Evolutionary conservation across 1,284 basidiomycete genomes (phyloP), one percentile per base, ranked within the genome.

Genomic region (Sanguinoderma infundibulare): DNA sequence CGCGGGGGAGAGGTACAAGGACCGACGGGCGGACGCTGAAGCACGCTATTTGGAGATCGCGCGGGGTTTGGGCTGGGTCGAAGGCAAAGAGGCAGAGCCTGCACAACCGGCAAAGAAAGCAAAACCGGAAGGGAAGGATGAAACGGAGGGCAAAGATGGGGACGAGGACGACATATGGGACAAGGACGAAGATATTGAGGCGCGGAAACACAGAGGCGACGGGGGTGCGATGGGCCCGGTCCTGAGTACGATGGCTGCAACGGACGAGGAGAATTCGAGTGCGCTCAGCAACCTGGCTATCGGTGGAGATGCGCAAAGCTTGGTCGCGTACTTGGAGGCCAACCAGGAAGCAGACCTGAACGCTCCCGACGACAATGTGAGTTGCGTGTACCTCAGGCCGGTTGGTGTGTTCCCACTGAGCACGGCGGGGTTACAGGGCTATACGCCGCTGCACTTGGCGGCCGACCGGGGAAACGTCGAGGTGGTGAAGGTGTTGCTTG

Each of bases 371-470:
- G 82, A 90, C 77, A 91, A 85, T 77, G 94, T 95, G 73, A 73
- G 85, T 77, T 53, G 30, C 61, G n/a, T n/a, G n/a, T n/a, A 20
- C 36, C 46, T 22, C 12, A 34, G 30, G 17, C 53, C 62, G 42
- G 14, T 22, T 24, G 22, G 3, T n/a, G 8, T 40, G 15, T 30
- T 22, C 14, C 42, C 24, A 6, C 5, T 52, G 39, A 59, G 40
- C 26, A 52, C n/a, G n/a, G 57, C 22, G 17, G n/a, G 17, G 28
- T 53, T 65, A 3, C 71, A 96, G 92, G 94, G 92, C 35, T 95
- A 92, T 72, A 92, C 94, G 0, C 83, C 94, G 14, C 74, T 97
- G 26, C 95, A 97, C 70, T 81, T 96, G 0, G 94, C 95, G 1
- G 86, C 87, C 20, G 95, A 97, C 71, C 81, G 95, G 72, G 95